These are phyloP conservation scores for Drosera capensis DNA, from an alignment of 148 eudicot genomes.

Conservation along the genomic window DNA sequence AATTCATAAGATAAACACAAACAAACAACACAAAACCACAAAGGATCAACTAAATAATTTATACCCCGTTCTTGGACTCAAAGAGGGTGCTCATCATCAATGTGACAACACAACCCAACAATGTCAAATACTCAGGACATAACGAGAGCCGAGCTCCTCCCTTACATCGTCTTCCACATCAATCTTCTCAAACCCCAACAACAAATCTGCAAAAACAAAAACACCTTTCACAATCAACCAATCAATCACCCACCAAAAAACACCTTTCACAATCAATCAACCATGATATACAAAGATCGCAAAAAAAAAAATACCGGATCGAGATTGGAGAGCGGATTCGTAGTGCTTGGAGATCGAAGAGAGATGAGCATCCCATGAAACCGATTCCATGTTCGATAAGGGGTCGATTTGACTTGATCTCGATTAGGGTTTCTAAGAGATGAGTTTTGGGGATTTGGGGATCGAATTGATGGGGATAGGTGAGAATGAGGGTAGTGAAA, in stretches of 20 bases:
- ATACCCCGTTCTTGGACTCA: slow-evolving; percentile 89
- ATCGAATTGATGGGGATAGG: too few species aligned
- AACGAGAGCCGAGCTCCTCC: slow-evolving; percentile 86
- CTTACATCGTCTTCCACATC: slow-evolving; percentile 81
- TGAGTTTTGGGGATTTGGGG: too few species aligned
- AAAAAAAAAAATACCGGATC: slow-evolving; percentile 60
- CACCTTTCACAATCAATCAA: background rate
- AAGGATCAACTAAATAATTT: background rate
- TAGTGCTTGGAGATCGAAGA: slow-evolving; percentile 68
- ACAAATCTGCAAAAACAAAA: slow-evolving; percentile 38
- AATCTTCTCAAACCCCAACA: slow-evolving; percentile 74
- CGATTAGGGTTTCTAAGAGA: slow-evolving; percentile 18
- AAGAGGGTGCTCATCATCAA: slow-evolving; percentile 82
- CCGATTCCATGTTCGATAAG: slow-evolving; percentile 45
- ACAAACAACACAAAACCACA: background rate
- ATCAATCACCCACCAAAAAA: slow-evolving; percentile 1
- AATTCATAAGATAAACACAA: background rate
- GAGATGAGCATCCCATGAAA: slow-evolving; percentile 72
- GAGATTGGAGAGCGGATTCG: slow-evolving; percentile 62
- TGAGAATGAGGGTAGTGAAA: too few species aligned
- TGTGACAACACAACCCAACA: slow-evolving; percentile 85
- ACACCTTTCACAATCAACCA: slow-evolving; percentile 1
- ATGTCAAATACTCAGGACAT: slow-evolving; percentile 72
- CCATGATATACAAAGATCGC: background rate
- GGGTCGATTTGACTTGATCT: slow-evolving; percentile 1